Base-by-base conservation (phyloP, 495 filamentous ascomycete species). In the Aspergillus incahuasiensis region DNA sequence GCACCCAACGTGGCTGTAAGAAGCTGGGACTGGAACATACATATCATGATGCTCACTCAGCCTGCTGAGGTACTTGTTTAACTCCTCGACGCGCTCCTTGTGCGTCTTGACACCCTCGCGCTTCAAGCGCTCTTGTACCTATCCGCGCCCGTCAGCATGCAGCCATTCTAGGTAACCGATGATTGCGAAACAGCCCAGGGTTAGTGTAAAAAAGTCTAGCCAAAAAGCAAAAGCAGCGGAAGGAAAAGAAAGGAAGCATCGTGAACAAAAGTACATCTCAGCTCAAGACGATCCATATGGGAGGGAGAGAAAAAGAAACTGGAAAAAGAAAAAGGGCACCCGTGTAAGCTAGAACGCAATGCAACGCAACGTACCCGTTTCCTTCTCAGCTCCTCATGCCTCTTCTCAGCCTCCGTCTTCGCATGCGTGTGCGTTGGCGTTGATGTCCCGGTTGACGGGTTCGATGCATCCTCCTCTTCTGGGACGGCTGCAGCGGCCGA, bases 21-120 rank as follows among this genome's bases (percentile, higher is more conserved):
- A 44, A 42, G 32, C 32, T 5, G 9, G 9, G 8, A 35, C 9
- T 35, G 32, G 12, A 12, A 78, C 77, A 59, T 75, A 84, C 92
- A 98, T 98, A 67, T 98, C 94, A 67, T 98, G 94, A 70, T 98
- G 94, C 72, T 98, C 94, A 72, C 89, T 95, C 66, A 98, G 72
- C 57, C 85, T 85, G 57, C 87, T 91, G 40, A 98, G 75, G 66
- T 96, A 95, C 65, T 89, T 88, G 68, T 98, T 98, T 58, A 97
- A 76, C 69, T 96, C 91, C 69, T 98, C 91, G 41, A 98, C 94
- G 1, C 89, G 85, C 78, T 98, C 86, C 70, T 97, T 98, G 66
- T 98, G 94, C 39, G 91, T 95, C 80, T 97, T 98, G 62, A 88
- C 78, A 21, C 91, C 89, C 62, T 91, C 89, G 24, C 87, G 80